A percentile compares a stretch with the other conserved stretches of the same genome.
phyloP scores from a whole-genome alignment of 305 asterid genomes.

The Petunia hybrid region DNA sequence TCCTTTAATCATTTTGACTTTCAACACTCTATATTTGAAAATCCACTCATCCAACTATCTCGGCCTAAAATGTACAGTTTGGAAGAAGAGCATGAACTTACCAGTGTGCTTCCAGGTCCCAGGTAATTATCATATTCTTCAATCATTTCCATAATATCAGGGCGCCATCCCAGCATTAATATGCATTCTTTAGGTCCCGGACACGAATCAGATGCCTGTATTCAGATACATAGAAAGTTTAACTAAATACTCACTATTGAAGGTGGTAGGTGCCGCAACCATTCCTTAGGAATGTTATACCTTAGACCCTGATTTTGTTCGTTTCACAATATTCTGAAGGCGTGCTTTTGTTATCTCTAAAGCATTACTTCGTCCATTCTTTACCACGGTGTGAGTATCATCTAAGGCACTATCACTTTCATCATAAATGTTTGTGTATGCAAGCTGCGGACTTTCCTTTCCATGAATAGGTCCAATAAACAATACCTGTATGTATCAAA shows the following conservation, averaged over 20 bases:
- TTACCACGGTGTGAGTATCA: slow-evolving; percentile 51
- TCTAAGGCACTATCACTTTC: slow-evolving; percentile 47
- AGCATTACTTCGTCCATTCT: slow-evolving; percentile 49
- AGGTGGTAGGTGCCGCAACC: slow-evolving; percentile 31
- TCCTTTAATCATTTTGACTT: too few relatives aligned
- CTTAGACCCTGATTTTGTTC: slow-evolving; percentile 86
- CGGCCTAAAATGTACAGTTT: slow-evolving; percentile 19
- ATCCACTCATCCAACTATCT: background rate
- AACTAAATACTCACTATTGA: slow-evolving; percentile 29
- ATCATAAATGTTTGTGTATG: slow-evolving; percentile 49
- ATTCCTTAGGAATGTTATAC: slow-evolving; percentile 46
- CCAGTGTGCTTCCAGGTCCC: slow-evolving; percentile 95
- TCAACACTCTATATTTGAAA: background rate
- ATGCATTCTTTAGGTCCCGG: slow-evolving; percentile 87
- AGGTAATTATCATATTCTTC: slow-evolving; percentile 93
- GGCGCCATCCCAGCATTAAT: slow-evolving; percentile 95
- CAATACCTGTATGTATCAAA: slow-evolving; percentile 63
- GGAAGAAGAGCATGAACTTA: slow-evolving; percentile 44
- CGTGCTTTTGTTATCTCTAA: slow-evolving; percentile 63
- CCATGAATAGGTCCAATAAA: slow-evolving; percentile 88
- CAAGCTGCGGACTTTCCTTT: slow-evolving; percentile 64
- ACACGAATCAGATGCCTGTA: slow-evolving; percentile 78
- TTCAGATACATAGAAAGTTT: slow-evolving; percentile 38
- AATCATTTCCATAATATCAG: slow-evolving; percentile 85
- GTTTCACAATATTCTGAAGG: slow-evolving; percentile 70